A percentile compares a stretch with the other conserved stretches of the same genome.
Conservation (phyloP, 1,284 basidiomycete genomes). For the Ganoderma leucocontextum region DNA sequence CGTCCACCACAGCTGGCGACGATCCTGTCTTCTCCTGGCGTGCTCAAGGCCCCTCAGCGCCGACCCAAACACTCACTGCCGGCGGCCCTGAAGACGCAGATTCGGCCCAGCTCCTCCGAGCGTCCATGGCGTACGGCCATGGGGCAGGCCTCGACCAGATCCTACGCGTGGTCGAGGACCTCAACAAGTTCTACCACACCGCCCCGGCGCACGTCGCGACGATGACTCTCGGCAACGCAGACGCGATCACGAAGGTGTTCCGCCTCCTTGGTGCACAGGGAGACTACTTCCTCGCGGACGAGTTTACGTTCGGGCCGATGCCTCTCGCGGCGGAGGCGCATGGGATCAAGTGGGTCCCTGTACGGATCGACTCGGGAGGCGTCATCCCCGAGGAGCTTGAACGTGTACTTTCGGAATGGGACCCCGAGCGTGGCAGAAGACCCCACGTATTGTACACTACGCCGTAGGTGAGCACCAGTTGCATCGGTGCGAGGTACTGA, state of each 20-base stretch:
- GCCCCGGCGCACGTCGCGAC: slow-evolving; percentile 45
- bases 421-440: slow-evolving; percentile 44
- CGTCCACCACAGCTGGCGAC: slow-evolving; percentile 38
- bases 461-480: slow-evolving; percentile 36
- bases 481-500: neutral
- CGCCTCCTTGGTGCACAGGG: slow-evolving; percentile 48
- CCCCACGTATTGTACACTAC: slow-evolving; percentile 52
- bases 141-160: slow-evolving; percentile 46
- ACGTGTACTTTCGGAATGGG: slow-evolving; percentile 46
- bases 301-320: slow-evolving; percentile 50
- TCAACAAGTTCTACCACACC: slow-evolving; percentile 45
- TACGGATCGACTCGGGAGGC: slow-evolving; percentile 50
- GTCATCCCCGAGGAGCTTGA: slow-evolving; percentile 52
- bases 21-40: slow-evolving; percentile 45
- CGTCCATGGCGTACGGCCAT: slow-evolving; percentile 48
- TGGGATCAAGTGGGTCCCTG: slow-evolving; percentile 50
- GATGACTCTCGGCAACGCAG: slow-evolving; percentile 49
- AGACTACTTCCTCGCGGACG: slow-evolving; percentile 52
- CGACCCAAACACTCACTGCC: slow-evolving; percentile 40
- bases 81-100: slow-evolving; percentile 37
- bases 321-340: slow-evolving; percentile 49
- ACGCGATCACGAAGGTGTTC: slow-evolving; percentile 51
- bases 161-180: slow-evolving; percentile 40
- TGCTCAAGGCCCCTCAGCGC: slow-evolving; percentile 35
- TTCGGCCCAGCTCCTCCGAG: slow-evolving; percentile 42